A percentile compares a stretch with the other conserved stretches of the same genome.
These are phyloP conservation scores for Geosmithia putterillii DNA, from an alignment of 2,329 filamentous ascomycete genomes.

Conservation along the genomic window DNA sequence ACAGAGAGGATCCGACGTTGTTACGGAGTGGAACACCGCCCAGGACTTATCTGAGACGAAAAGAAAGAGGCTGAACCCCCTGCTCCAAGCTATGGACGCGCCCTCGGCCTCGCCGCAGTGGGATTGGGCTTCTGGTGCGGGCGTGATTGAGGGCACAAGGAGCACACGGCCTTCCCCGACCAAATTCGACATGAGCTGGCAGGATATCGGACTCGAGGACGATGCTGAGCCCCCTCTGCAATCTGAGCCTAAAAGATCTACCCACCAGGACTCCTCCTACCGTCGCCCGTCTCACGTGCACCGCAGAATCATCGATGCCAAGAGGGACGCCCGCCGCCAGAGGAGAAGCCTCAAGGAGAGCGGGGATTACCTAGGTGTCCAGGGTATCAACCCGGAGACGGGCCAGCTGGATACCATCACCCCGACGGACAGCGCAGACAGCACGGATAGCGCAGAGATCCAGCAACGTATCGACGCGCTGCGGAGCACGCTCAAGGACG, in stretches of 20 bases:
- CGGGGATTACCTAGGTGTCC: slow-evolving; percentile 46
- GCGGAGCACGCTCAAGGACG: slow-evolving; percentile 18
- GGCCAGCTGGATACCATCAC: slow-evolving; percentile 39
- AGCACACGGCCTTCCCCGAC: not conserved
- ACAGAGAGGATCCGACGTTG: slow-evolving; percentile 13
- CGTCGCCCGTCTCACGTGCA: slow-evolving; percentile 6
- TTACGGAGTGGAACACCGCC: slow-evolving; percentile 23
- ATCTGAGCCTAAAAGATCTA: not conserved
- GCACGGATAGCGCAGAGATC: slow-evolving; percentile 16
- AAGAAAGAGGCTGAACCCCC: not conserved
- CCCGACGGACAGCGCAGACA: slow-evolving; percentile 32
- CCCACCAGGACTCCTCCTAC: slow-evolving; percentile 3
- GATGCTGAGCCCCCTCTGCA: not conserved
- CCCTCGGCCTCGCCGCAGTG: no score
- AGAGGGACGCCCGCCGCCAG: slow-evolving; percentile 16
- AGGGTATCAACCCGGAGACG: slow-evolving; percentile 44
- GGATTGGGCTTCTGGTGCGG: no score
- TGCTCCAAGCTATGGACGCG: not conserved
- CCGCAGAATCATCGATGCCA: slow-evolving; percentile 16
- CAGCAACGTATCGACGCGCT: slow-evolving; percentile 18
- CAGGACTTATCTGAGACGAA: not conserved
- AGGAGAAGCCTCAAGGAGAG: slow-evolving; percentile 37
- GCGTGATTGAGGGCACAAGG: no score
- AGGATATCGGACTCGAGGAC: not conserved
- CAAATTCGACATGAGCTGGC: not conserved